Base-by-base conservation (phyloP, 352 stramenopile genomes). In the Pythium phragmitis region DNA sequence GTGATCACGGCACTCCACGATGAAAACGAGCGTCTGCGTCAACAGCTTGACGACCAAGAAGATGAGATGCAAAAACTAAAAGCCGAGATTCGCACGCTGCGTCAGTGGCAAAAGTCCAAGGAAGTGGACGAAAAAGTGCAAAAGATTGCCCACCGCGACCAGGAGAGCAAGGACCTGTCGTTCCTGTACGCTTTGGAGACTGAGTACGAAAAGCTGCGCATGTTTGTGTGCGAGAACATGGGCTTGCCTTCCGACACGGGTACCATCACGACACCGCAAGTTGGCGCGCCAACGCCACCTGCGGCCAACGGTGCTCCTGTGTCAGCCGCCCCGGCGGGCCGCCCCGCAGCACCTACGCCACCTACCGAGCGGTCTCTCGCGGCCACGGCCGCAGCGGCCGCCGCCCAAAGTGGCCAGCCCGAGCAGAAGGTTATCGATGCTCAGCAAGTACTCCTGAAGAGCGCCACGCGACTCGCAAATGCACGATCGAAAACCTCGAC, bases 101-200 rank as follows among this genome's bases (percentile, higher is more conserved):
- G 87, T 55, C 87, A 94, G 50, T 91, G 84, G 83, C 85, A 94
- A 57, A 83, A 95, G 62, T 91, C 81, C 3, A 94, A 94, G 66
- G 85, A 94, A 63, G 82, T 96, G 34, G 85, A 89, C 23, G 87
- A 96, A 43, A 89, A 94, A 36, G 87, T 96, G 39, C 87, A 94
- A 65, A 94, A 96, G 68, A 75, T 96, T 42, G 85, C 82, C 1
- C 77, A 92, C 43, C 85, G 85, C 21, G 85, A 92, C 69, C 87
- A 96, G 48, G 87, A 96, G 57, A 90, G 74, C 65, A 94, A 92
- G 63, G 84, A 94, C 34, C 46, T 94, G 65, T 90, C 87, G 48
- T 94, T 94, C 59, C 65, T 94, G 59, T 85, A 81, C 16, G 72
- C 84, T 26, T 69, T 96, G 46, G 87, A 96, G 63, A 70, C 76